Evolutionary conservation across 495 filamentous ascomycete genomes (phyloP), one percentile per base, ranked within the genome.

Genomic region (Daldinia vernicosa): DNA sequence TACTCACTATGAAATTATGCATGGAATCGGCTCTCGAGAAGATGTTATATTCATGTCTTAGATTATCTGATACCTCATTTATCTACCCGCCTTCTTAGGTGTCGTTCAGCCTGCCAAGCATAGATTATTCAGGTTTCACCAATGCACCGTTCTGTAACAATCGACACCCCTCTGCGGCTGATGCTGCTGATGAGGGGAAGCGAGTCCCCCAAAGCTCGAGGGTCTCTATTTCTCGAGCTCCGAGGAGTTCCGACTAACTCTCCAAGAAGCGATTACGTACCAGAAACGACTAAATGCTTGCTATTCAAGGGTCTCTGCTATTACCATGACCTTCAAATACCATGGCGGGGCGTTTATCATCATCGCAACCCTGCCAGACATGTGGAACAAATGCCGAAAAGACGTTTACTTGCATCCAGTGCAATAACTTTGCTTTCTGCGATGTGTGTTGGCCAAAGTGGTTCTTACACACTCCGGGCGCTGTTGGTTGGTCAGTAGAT

Each of bases 381-480:
- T 79, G 77, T 58, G 62, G 70, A 52, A 74, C 63, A 19, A 72
- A 60, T 56, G 64, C 65, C 47, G 65, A 70, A 8, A 77, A 55
- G 55, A 74, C 66, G 0, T 79, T 69, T 65, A 78, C 77, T 30
- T 79, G 76, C 71, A 75, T 78, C 14, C 77, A 79, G 47, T 79
- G 77, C 39, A 79, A 79, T 63, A 79, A 79, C 85, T 54, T 89
- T 79, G 33, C 73, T 15, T 81, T 79, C 57, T 82, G 80, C 66
- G 78, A 80, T 4, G 59, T 47, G 1, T 82, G 80, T 67, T 70
- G 81, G 81, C 50, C 74, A 47, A 67, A 80, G 79, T 75, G 76
- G 70, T 53, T 80, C 63, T 28, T 79, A 15, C 80, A 82, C 61
- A 67, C 69, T 5, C 77, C 76, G 9, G 75, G 77, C 8, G 76